A percentile compares a stretch with the other conserved stretches of the same genome.
These are phyloP conservation scores for Peziza echinospora DNA, from an alignment of 495 filamentous ascomycete species.

Conservation along the genomic window DNA sequence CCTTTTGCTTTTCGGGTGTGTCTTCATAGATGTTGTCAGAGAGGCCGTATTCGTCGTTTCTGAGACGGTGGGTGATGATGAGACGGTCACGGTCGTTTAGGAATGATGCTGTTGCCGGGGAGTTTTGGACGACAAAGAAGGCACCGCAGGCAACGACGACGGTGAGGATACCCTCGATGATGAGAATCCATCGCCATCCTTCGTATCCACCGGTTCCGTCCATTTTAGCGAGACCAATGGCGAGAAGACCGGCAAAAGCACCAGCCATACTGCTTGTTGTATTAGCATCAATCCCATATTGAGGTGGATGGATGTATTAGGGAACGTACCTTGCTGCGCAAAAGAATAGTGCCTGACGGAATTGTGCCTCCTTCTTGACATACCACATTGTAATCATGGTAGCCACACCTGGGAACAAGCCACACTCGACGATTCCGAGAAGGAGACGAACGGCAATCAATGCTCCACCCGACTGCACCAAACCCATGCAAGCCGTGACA, in stretches of 20 bases:
- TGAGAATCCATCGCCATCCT: constrained; percentile 61
- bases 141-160: constrained; percentile 25
- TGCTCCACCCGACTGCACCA: constrained; percentile 38
- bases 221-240: constrained; percentile 40
- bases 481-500: constrained; percentile 45
- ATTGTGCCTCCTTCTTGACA: constrained; percentile 38
- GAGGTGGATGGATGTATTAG: neutral
- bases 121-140: constrained; percentile 35
- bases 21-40: neutral
- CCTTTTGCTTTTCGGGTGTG: constrained; percentile 2
- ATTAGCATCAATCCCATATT: neutral
- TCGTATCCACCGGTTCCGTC: constrained; percentile 39
- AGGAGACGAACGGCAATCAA: constrained; percentile 40
- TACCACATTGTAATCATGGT: constrained; percentile 66
- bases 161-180: constrained; percentile 37
- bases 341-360: constrained; percentile 30
- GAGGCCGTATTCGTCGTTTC: constrained; percentile 22
- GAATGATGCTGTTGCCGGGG: constrained; percentile 31
- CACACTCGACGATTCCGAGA: constrained; percentile 40
- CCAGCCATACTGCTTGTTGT: constrained; percentile 31
- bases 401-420: constrained; percentile 50
- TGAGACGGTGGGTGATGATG: constrained; percentile 25
- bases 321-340: constrained; percentile 10
- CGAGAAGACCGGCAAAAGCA: constrained; percentile 47
- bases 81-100: constrained; percentile 27